A percentile compares a stretch with the other conserved stretches of the same genome.
Conservation (phyloP, 78 protist species). For the Guillardia theta region DNA sequence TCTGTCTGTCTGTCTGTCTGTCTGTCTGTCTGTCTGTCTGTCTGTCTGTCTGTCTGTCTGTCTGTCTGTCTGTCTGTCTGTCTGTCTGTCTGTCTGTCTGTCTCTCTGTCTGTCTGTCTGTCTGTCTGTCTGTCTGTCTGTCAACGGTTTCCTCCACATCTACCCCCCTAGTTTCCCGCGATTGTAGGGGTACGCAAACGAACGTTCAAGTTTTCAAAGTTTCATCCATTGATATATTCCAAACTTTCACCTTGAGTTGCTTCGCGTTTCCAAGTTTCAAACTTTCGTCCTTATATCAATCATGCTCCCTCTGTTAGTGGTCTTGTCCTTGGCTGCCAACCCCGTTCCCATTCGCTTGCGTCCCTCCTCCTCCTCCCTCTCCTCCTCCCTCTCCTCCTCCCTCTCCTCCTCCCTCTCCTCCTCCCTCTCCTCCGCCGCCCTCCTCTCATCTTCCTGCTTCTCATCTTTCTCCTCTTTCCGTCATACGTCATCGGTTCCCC, state of each 20-base stretch:
- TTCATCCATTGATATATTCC: neutral
- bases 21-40: conserved; percentile 39
- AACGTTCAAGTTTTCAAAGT: neutral
- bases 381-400: neutral
- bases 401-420: neutral
- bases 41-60: conserved; percentile 18
- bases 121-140: neutral
- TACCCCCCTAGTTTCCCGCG: neutral
- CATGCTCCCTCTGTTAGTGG: neutral
- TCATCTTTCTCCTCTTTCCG: neutral
- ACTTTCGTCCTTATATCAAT: neutral
- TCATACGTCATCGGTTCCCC: no score
- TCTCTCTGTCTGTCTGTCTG: neutral
- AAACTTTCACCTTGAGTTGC: neutral
- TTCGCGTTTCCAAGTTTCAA: neutral
- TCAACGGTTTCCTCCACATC: neutral
- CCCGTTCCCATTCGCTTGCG: neutral
- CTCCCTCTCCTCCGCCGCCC: neutral
- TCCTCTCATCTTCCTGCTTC: neutral
- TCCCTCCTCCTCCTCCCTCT: neutral
- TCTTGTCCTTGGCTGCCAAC: neutral
- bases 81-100: conserved; percentile 26
- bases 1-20: conserved; percentile 37
- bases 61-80: conserved; percentile 35
- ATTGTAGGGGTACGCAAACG: neutral